Evolutionary conservation across 1,139 yeast genomes (phyloP), one percentile per base, ranked within the genome.

Genomic region (Zygosaccharomyces sapae): DNA sequence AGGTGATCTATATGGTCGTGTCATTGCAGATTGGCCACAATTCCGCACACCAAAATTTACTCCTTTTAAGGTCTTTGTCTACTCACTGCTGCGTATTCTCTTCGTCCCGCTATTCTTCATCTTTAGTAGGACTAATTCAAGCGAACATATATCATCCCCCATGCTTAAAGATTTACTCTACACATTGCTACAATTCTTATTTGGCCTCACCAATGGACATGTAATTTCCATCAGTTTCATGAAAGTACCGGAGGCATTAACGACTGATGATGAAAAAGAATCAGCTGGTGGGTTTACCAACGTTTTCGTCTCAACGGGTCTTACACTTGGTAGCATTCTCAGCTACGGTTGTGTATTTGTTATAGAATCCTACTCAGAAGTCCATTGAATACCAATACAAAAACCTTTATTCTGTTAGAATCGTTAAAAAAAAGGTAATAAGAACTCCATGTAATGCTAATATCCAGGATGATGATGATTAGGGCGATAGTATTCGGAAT

Each of bases 281-380:
- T 96, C 96, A 0, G 96, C 97, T 0, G 96, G 97, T 34, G 97
- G 96, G 3, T 86, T 89, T 64, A 85, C 95, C 48, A 80, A 88
- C 1, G 79, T 88, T 13, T 80, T 86, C 55, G 73, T 88, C 46
- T 83, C 90, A 50, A 60, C 79, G 18, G 96, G 96, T 0, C 72
- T 89, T 47, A 81, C 94, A 0, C 71, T 76, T 2, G 97, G 97
- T 1, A 81, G 95, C 54, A 58, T 89, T 1, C 64, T 83, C 44
- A 83, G 95, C 59, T 87, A 87, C 61, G 61, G 79, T 1, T 74
- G 86, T 48, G 89, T 83, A 2, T 61, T 40, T 38, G 31, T 43
- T 33, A 48, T 48, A 10, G 44, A 41, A 29, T 37, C 47, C 18
- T n/a, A 40, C 25, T 34, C 37, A 29, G 41, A 38, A 9, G 25